These are phyloP conservation scores for Leptoxyphium fumago DNA, from an alignment of 2,329 filamentous ascomycete species.

Conservation along the genomic window DNA sequence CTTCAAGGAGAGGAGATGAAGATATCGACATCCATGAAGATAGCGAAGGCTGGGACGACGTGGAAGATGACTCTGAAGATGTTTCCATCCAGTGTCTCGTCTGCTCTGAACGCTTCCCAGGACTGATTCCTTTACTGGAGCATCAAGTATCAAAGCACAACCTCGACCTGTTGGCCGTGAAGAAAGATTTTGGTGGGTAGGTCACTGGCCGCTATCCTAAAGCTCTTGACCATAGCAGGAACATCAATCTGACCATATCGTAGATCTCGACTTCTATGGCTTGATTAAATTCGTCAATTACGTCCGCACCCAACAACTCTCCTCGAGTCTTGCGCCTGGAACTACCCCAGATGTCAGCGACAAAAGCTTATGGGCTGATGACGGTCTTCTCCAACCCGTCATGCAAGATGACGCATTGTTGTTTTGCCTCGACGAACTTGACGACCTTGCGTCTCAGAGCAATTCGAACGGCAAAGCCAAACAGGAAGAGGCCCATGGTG, in stretches of 20 bases:
- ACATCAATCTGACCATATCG: not conserved
- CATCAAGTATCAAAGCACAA: slow-evolving; percentile 22
- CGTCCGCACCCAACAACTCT: slow-evolving; percentile 25
- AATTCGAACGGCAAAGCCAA: not conserved
- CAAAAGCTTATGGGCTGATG: slow-evolving; percentile 52
- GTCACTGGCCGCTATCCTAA: not conserved
- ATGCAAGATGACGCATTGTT: slow-evolving; percentile 82
- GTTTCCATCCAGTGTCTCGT: slow-evolving; percentile 26
- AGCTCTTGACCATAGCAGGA: too few relatives aligned
- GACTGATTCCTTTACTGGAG: slow-evolving; percentile 21
- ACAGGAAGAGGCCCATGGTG: not conserved
- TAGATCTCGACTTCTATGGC: slow-evolving; percentile 31
- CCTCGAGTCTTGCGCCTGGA: slow-evolving; percentile 20
- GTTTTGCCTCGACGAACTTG: slow-evolving; percentile 71
- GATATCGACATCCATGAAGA: slow-evolving; percentile 18
- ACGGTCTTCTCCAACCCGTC: slow-evolving; percentile 68
- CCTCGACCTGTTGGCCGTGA: slow-evolving; percentile 25
- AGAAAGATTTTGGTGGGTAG: slow-evolving; percentile 22
- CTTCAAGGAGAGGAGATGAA: slow-evolving; percentile 7
- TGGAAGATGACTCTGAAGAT: slow-evolving; percentile 25
- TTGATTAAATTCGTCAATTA: slow-evolving; percentile 35
- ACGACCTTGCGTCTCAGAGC: slow-evolving; percentile 16
- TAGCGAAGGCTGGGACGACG: slow-evolving; percentile 31
- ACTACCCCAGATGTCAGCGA: slow-evolving; percentile 41
- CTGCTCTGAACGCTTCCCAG: slow-evolving; percentile 21